phyloP scores from a whole-genome alignment of 441 rosid genomes.

The Populus tomentosa region DNA sequence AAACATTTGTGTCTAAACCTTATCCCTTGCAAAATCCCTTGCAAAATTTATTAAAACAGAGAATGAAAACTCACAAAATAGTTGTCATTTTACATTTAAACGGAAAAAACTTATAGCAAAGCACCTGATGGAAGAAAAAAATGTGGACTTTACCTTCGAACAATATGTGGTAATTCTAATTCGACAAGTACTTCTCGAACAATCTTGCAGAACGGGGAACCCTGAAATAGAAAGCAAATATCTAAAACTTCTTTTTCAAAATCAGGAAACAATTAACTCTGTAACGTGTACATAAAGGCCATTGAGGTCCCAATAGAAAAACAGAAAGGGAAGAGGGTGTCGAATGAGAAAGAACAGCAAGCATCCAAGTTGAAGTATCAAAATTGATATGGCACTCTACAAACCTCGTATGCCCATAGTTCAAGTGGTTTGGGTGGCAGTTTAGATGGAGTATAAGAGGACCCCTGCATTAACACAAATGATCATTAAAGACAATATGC shows the following conservation, averaged over 20 bases:
- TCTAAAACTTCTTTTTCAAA: not conserved
- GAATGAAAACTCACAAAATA: not conserved
- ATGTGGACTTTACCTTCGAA: constrained; percentile 48
- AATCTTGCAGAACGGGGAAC: constrained; percentile 84
- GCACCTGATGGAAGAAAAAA: not conserved
- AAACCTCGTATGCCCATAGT: constrained; percentile 90
- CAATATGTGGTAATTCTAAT: constrained; percentile 75
- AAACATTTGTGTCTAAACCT: not conserved
- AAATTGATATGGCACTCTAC: not conserved
- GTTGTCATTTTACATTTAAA: not conserved
- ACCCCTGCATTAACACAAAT: constrained; percentile 50
- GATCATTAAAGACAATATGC: not conserved
- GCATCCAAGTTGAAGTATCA: no score
- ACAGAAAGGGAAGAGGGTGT: not conserved
- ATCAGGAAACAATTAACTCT: not conserved
- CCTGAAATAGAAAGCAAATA: constrained; percentile 35
- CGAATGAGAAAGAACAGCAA: no score
- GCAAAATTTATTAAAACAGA: not conserved
- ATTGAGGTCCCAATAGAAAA: not conserved
- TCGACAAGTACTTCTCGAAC: constrained; percentile 85
- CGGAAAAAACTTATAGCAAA: not conserved
- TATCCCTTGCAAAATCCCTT: no score
- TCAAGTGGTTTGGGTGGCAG: constrained; percentile 84
- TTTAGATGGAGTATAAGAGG: constrained; percentile 63
- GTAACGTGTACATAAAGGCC: not conserved